These are phyloP conservation scores for Neofusicoccum sp. DNA, from an alignment of 2,329 filamentous ascomycete species.

Conservation along the genomic window DNA sequence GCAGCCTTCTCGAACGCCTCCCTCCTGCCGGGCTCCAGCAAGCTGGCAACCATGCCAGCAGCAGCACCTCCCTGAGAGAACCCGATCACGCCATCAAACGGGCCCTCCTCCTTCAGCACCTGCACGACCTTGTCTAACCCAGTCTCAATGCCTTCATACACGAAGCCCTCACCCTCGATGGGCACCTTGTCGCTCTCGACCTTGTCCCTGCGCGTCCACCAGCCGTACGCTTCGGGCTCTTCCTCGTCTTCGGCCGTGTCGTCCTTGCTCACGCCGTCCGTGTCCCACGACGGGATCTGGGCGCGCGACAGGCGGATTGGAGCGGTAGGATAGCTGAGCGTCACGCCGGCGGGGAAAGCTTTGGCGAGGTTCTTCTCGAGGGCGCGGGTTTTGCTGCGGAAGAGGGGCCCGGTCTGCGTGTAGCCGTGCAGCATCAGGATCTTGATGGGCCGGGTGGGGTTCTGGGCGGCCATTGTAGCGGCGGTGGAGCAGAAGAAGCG, in stretches of 20 bases:
- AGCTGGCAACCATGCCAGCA: conserved; percentile 68
- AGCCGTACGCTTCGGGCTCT: conserved; percentile 71
- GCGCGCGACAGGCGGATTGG: conserved; percentile 42
- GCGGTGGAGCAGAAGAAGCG: background rate
- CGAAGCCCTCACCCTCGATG: conserved; percentile 46
- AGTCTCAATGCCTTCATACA: conserved; percentile 67
- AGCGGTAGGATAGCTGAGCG: conserved; percentile 48
- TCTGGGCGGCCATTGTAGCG: conserved; percentile 32
- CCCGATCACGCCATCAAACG: conserved; percentile 75
- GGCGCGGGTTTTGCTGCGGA: conserved; percentile 84
- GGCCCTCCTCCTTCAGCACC: conserved; percentile 61
- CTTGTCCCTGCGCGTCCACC: conserved; percentile 73
- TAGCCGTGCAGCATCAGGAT: conserved; percentile 64
- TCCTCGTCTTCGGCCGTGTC: conserved; percentile 42
- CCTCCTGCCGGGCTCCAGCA: conserved; percentile 60
- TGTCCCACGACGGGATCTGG: conserved; percentile 44
- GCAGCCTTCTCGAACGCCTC: conserved; percentile 49
- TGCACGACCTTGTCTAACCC: conserved; percentile 65
- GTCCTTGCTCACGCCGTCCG: conserved; percentile 27
- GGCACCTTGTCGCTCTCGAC: conserved; percentile 6
- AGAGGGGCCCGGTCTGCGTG: conserved; percentile 84
- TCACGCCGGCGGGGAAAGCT: conserved; percentile 58
- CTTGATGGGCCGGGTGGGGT: conserved; percentile 39
- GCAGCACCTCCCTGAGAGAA: conserved; percentile 79
- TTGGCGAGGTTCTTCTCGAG: conserved; percentile 79